A percentile compares a stretch with the other conserved stretches of the same genome.
Evolutionary conservation across 1,284 basidiomycete species (phyloP).

Genomic region (Pterulicium gracile): DNA sequence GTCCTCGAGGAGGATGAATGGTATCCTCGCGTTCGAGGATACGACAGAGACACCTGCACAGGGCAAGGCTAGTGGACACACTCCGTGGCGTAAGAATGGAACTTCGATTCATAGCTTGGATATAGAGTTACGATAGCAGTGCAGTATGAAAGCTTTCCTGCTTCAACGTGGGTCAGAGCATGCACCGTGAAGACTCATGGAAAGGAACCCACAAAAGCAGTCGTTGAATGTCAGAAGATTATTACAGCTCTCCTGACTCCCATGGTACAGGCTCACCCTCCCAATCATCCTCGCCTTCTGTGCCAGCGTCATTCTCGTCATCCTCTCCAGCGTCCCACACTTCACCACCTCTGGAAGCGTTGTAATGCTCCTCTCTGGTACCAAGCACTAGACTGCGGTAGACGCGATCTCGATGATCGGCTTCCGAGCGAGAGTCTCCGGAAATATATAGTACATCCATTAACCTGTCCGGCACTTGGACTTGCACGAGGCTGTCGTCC

Average conservation of each 20-base stretch:
- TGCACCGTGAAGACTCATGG: too few relatives aligned
- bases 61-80: too few relatives aligned
- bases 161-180: too few relatives aligned
- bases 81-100: too few relatives aligned
- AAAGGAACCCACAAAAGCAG: too few relatives aligned
- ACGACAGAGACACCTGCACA: too few relatives aligned
- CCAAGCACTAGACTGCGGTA: slow-evolving; percentile 53
- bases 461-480: slow-evolving; percentile 57
- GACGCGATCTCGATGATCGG: slow-evolving; percentile 39
- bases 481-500: slow-evolving; percentile 25
- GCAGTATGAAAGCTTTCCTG: too few relatives aligned
- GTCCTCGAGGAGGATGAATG: too few relatives aligned
- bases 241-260: slow-evolving; percentile 62
- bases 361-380: slow-evolving; percentile 40
- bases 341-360: slow-evolving; percentile 52
- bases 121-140: too few relatives aligned
- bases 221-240: too few relatives aligned
- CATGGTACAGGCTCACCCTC: slow-evolving; percentile 72
- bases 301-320: slow-evolving; percentile 27
- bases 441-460: slow-evolving; percentile 52
- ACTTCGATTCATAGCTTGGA: too few relatives aligned
- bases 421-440: slow-evolving; percentile 25
- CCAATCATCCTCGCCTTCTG: slow-evolving; percentile 64
- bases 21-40: too few relatives aligned
- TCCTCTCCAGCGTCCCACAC: slow-evolving; percentile 71